A percentile compares a stretch with the other conserved stretches of the same genome.
phyloP scores from a whole-genome alignment of 495 filamentous ascomycete genomes.

The Talaromyces ruber region DNA sequence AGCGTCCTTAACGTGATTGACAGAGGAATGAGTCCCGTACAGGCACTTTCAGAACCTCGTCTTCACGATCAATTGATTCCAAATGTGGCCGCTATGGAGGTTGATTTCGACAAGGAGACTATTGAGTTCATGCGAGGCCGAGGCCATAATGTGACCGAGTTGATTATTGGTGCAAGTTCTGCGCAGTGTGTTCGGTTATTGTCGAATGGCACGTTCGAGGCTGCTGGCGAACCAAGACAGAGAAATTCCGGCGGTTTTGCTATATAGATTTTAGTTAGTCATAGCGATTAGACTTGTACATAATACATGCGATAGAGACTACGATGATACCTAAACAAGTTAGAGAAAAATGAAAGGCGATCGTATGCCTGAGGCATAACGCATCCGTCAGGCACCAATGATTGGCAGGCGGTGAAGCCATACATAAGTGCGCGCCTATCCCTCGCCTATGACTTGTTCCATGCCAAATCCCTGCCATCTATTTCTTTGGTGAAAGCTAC shows the following conservation, averaged over 20 bases:
- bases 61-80: slow-evolving; percentile 82
- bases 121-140: slow-evolving; percentile 52
- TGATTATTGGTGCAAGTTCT: slow-evolving; percentile 52
- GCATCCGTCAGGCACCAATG: slow-evolving; percentile 2
- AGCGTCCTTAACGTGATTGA: slow-evolving; percentile 68
- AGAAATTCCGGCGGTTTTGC: slow-evolving; percentile 60
- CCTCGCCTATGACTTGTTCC: slow-evolving; percentile 2
- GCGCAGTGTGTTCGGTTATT: slow-evolving; percentile 64
- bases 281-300: neutral
- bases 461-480: neutral
- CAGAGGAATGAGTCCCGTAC: slow-evolving; percentile 42
- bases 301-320: neutral
- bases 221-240: slow-evolving; percentile 73
- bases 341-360: neutral
- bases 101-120: slow-evolving; percentile 56
- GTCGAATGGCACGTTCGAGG: slow-evolving; percentile 68
- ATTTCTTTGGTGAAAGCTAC: neutral
- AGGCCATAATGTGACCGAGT: slow-evolving; percentile 71
- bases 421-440: slow-evolving; percentile 2
- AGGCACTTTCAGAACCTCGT: slow-evolving; percentile 58
- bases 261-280: slow-evolving; percentile 33
- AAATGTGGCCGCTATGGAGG: slow-evolving; percentile 60
- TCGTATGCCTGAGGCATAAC: neutral
- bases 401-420: slow-evolving; percentile 4
- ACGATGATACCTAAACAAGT: too few relatives aligned